Conservation (phyloP, 768 basidiomycete genomes). For the Boletellus emodensis region DNA sequence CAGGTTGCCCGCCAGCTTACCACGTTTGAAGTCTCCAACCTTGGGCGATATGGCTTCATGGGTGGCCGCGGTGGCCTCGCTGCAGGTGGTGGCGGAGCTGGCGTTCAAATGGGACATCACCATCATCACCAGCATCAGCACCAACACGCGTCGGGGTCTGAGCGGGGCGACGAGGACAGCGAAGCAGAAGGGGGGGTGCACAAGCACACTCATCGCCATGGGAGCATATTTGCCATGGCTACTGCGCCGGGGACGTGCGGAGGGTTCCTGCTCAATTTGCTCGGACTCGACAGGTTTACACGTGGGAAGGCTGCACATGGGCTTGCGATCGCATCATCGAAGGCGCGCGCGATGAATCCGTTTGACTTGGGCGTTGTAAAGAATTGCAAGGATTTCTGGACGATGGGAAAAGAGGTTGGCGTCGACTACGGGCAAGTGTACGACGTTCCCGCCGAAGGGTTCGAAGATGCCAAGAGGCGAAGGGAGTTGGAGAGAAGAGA, state of each 20-base stretch:
- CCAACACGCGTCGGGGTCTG: constrained; percentile 30
- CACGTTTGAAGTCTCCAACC: constrained; percentile 91
- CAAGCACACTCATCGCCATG: constrained; percentile 46
- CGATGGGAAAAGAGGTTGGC: constrained; percentile 74
- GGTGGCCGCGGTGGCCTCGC: constrained; percentile 79
- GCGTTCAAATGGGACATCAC: constrained; percentile 76
- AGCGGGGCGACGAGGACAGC: constrained; percentile 46
- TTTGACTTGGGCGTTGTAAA: constrained; percentile 78
- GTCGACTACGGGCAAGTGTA: constrained; percentile 90
- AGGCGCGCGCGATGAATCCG: constrained; percentile 74
- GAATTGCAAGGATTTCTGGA: constrained; percentile 96
- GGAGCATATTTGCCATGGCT: constrained; percentile 32
- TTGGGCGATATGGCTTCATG: constrained; percentile 96
- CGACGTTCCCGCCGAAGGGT: constrained; percentile 85
- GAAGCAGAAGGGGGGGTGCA: constrained; percentile 31
- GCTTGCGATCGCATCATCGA: constrained; percentile 56
- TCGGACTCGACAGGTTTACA: constrained; percentile 94
- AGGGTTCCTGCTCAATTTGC: constrained; percentile 80
- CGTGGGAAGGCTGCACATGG: constrained; percentile 86
- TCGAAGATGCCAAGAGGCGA: constrained; percentile 64
- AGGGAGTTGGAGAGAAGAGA: constrained; percentile 46
- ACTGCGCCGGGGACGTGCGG: constrained; percentile 33
- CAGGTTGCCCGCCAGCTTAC: constrained; percentile 95
- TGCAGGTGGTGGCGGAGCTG: constrained; percentile 50
- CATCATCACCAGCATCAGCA: constrained; percentile 34